Evolutionary conservation across 805 yeast genomes (phyloP), one percentile per base, ranked within the genome.

Genomic region (Cyberlindnera xylosilytica): DNA sequence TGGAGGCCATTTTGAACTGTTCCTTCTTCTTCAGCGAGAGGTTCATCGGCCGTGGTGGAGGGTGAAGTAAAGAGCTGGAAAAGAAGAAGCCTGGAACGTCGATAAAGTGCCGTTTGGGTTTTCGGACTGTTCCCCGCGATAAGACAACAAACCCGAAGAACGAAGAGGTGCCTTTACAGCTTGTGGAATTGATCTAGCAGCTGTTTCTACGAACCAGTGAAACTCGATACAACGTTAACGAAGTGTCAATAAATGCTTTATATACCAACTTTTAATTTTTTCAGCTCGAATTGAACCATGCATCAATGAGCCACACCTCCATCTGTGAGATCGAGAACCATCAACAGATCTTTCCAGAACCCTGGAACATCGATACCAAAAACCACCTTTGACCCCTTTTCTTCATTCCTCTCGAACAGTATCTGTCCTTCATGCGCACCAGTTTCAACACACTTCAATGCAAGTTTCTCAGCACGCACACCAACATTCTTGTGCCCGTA

Each of bases 291-390:
- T n/a, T n/a, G n/a, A n/a, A n/a, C n/a, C n/a, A n/a, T n/a, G n/a
- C n/a, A n/a, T n/a, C n/a, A n/a, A n/a, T 10, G 10, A 22, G 24
- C 24, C 7, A 10, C 24, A 8, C 10, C 10, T 22, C 10, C 24
- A 29, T 29, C 32, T 4, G 32, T 29, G 20, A 29, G 18, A 6
- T 64, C 66, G 27, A 75, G 56, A 1, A 72, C 65, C 1, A 50
- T 44, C 26, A 70, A 58, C 1, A 76, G 57, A 19, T 68, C 58
- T 4, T 65, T 47, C 83, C 83, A 78, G 51, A 76, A 76, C 38
- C 54, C 57, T 3, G 54, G 49, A 20, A 73, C 62, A 44, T 74
- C 62, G 42, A 75, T 49, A 29, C 61, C 62, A 27, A 61, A 57
- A 10, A 72, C 64, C 3, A 76, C 72, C 29, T 57, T 63, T 4